A percentile compares a stretch with the other conserved stretches of the same genome.
Evolutionary conservation across 2,329 filamentous ascomycete genomes (phyloP).

Genomic region (Xylariomycetidae sp.): DNA sequence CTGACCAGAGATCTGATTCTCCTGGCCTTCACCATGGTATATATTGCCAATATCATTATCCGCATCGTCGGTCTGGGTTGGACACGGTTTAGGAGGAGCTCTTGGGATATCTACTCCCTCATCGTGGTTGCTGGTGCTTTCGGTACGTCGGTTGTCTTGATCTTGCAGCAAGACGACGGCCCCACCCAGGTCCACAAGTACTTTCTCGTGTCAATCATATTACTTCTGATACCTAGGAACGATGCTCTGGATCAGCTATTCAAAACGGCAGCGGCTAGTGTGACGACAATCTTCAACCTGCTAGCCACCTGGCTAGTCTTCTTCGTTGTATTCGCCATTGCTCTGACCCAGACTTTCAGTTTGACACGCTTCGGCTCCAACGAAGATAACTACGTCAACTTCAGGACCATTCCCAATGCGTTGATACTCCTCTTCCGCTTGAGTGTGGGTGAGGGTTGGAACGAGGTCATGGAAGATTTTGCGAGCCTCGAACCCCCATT

Average conservation of each 20-base stretch:
- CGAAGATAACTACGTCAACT: constrained; percentile 78
- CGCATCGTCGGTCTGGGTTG: constrained; percentile 86
- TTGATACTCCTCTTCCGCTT: constrained; percentile 89
- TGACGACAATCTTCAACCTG: constrained; percentile 85
- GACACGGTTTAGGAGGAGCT: constrained; percentile 85
- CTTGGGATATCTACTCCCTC: constrained; percentile 91
- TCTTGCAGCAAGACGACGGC: constrained; percentile 54
- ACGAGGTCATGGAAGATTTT: constrained; percentile 93
- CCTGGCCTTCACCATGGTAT: constrained; percentile 74
- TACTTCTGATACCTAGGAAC: constrained; percentile 91
- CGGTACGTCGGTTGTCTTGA: constrained; percentile 71
- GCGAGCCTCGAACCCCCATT: constrained; percentile 73
- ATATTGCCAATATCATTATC: constrained; percentile 76
- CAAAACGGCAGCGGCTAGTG: constrained; percentile 93
- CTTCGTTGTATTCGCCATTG: constrained; percentile 94
- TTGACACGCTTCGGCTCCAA: constrained; percentile 78
- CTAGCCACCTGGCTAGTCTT: constrained; percentile 96
- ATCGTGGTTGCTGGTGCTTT: constrained; percentile 76
- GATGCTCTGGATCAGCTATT: constrained; percentile 97
- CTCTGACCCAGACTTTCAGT: constrained; percentile 91
- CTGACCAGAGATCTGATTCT: constrained; percentile 70
- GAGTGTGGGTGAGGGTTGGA: constrained; percentile 95
- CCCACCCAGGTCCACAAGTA: constrained; percentile 87
- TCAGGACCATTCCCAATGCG: constrained; percentile 89
- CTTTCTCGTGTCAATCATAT: constrained; percentile 83